These are phyloP conservation scores for Penicillium fimorum DNA, from an alignment of 495 filamentous ascomycete genomes.

Conservation along the genomic window DNA sequence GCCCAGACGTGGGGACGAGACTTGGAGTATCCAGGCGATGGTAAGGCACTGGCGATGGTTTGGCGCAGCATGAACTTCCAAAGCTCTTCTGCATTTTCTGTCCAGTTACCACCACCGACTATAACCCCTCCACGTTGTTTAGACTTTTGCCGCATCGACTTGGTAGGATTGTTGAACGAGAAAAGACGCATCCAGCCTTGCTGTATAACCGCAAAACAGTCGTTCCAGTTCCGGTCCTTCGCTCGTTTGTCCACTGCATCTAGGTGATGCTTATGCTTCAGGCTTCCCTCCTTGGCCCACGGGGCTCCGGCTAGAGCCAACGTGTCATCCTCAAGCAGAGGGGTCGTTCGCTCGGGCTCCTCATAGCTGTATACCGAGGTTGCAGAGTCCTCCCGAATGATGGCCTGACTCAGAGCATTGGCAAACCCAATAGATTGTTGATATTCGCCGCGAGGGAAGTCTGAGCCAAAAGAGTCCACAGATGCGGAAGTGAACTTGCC, in stretches of 20 bases:
- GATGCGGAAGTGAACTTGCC: constrained; percentile 89
- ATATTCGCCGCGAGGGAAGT: constrained; percentile 78
- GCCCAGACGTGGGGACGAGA: constrained; percentile 92
- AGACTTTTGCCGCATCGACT: constrained; percentile 68
- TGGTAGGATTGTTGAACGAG: constrained; percentile 74
- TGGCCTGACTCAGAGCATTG: constrained; percentile 93
- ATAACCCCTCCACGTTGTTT: constrained; percentile 62
- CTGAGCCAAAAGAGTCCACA: constrained; percentile 79
- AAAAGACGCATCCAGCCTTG: constrained; percentile 96
- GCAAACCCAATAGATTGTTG: constrained; percentile 97
- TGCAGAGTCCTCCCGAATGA: constrained; percentile 84
- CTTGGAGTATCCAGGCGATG: constrained; percentile 90
- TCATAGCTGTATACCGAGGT: constrained; percentile 51
- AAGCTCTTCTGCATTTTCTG: constrained; percentile 84
- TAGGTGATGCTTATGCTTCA: constrained; percentile 95
- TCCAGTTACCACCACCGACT: constrained; percentile 96
- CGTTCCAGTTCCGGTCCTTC: constrained; percentile 89
- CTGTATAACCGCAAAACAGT: constrained; percentile 97
- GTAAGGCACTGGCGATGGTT: constrained; percentile 86
- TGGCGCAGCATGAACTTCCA: constrained; percentile 87
- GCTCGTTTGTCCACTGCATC: constrained; percentile 86
- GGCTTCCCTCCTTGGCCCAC: constrained; percentile 95
- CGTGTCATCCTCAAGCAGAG: constrained; percentile 85
- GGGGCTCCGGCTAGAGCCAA: constrained; percentile 87
- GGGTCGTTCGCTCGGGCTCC: constrained; percentile 54